Evolutionary conservation across 345 rosid genomes (phyloP).

Genomic region (Abelmoschus esculentus): DNA sequence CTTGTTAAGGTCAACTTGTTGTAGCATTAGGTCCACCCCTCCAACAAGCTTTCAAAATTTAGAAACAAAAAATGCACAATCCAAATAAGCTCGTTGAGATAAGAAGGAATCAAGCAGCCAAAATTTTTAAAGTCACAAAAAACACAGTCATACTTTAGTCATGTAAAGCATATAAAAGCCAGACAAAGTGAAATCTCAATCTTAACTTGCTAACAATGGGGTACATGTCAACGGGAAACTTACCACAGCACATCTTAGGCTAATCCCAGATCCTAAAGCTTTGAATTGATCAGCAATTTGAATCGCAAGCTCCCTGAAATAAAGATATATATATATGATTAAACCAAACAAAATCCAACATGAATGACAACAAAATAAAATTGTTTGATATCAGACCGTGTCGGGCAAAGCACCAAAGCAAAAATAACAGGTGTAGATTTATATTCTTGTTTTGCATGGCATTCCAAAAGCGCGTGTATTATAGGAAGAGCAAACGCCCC

Average conservation of each 20-base stretch:
- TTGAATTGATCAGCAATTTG: conserved; percentile 97
- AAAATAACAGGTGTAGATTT: conserved; percentile 70
- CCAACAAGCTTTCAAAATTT: conserved; percentile 70
- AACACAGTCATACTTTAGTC: neutral
- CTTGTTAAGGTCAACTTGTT: conserved; percentile 64
- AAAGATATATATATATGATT: neutral
- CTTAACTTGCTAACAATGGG: neutral
- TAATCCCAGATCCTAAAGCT: conserved; percentile 77
- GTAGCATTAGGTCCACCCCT: conserved; percentile 85
- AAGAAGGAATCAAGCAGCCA: neutral
- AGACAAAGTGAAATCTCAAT: neutral
- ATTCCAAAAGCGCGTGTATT: conserved; percentile 62
- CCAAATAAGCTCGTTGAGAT: neutral
- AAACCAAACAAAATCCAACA: neutral
- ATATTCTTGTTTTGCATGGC: conserved; percentile 39
- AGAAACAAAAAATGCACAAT: neutral
- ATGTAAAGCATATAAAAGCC: neutral
- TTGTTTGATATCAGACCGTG: conserved; percentile 38
- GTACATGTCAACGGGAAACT: neutral
- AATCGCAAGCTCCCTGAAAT: conserved; percentile 79
- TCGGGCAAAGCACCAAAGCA: conserved; percentile 87
- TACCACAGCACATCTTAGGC: conserved; percentile 83
- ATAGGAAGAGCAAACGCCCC: conserved; percentile 97
- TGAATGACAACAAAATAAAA: neutral
- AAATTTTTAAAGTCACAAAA: neutral